Percentiles rank a stretch among this genome's conserved stretches.
Evolutionary conservation across 2,329 filamentous ascomycete species (phyloP).

Genomic region (Fusarium verrucosum): DNA sequence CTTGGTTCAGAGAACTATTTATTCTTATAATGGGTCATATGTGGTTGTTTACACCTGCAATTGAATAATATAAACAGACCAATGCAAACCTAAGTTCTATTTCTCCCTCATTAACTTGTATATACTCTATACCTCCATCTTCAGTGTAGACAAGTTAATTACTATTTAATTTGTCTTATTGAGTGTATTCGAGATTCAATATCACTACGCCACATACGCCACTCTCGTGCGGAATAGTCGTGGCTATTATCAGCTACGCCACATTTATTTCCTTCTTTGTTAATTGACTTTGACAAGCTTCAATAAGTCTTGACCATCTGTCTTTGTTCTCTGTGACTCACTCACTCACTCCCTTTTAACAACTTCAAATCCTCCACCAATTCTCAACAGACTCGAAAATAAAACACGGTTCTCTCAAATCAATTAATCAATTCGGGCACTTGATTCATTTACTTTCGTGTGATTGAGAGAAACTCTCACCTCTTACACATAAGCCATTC

Average conservation of each 20-base stretch:
- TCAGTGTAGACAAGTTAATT: not conserved
- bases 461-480: not conserved
- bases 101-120: no score
- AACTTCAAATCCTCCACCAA: conserved; percentile 6
- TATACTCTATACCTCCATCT: no score
- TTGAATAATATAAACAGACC: no score
- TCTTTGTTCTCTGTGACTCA: conserved; percentile 36
- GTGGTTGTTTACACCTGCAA: no score
- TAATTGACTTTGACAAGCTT: conserved; percentile 13
- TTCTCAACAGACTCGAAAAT: not conserved
- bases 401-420: not conserved
- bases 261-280: conserved; percentile 29
- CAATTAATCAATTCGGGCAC: not conserved
- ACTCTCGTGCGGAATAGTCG: not conserved
- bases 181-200: not conserved
- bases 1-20: no score
- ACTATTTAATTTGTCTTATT: not conserved
- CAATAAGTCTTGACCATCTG: conserved; percentile 8
- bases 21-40: no score
- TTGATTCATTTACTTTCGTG: not conserved
- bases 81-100: no score
- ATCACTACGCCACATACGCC: conserved; percentile 22
- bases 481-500: conserved; percentile 4
- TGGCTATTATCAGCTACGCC: conserved; percentile 28
- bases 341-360: conserved; percentile 24